These are phyloP conservation scores for Neurospora tetraspora DNA, from an alignment of 495 filamentous ascomycete genomes.

Conservation along the genomic window DNA sequence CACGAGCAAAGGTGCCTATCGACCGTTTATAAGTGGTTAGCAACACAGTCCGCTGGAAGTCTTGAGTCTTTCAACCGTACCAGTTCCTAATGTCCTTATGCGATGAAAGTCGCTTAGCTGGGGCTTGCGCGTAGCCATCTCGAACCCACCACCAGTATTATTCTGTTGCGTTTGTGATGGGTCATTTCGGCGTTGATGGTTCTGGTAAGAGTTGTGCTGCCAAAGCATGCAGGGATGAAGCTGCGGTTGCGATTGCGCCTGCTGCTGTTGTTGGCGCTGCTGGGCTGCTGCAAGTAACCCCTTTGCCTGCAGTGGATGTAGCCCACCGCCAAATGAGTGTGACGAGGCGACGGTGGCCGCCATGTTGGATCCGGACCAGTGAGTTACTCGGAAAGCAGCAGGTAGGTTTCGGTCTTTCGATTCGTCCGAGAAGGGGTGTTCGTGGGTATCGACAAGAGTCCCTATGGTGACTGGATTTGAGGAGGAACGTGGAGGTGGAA, in stretches of 20 bases:
- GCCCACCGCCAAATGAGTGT: constrained; percentile 15
- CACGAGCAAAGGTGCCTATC: constrained; percentile 88
- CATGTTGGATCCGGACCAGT: constrained; percentile 7
- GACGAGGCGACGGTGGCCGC: constrained; percentile 26
- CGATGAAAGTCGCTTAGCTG: constrained; percentile 66
- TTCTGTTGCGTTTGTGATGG: neutral
- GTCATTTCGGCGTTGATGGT: neutral
- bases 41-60: constrained; percentile 23
- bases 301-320: constrained; percentile 23
- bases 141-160: constrained; percentile 10
- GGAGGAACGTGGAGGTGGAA: neutral
- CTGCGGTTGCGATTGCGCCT: constrained; percentile 8
- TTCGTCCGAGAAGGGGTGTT: neutral
- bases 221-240: constrained; percentile 2
- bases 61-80: constrained; percentile 30
- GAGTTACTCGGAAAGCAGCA: neutral
- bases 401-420: neutral
- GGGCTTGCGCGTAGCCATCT: constrained; percentile 16
- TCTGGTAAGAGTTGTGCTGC: neutral
- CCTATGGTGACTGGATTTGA: neutral
- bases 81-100: constrained; percentile 84
- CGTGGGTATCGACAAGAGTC: neutral
- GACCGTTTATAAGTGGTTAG: neutral
- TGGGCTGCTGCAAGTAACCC: constrained; percentile 10
- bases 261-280: constrained; percentile 13